These are phyloP conservation scores for Ciborinia camelliae DNA, from an alignment of 2,329 filamentous ascomycete genomes.

Conservation along the genomic window DNA sequence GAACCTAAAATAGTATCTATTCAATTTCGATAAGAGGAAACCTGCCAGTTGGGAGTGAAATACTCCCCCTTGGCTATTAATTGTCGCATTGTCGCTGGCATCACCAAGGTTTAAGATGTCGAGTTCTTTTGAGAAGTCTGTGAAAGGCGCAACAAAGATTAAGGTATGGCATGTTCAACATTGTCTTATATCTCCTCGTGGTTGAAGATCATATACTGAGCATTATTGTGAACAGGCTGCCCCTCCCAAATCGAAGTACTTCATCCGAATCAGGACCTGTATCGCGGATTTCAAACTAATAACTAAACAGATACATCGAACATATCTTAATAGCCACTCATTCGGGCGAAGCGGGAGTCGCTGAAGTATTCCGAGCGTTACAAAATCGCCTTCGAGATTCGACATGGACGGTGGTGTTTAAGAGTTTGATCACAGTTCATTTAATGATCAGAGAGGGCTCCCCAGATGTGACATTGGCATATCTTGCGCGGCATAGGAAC, in stretches of 20 bases:
- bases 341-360: constrained; percentile 89
- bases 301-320: constrained; percentile 59
- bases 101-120: constrained; percentile 52
- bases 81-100: constrained; percentile 18
- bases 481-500: constrained; percentile 76
- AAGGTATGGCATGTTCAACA: constrained; percentile 58
- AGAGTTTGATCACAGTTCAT: constrained; percentile 91
- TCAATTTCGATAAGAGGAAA: constrained; percentile 8
- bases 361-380: constrained; percentile 89
- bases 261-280: background rate
- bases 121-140: constrained; percentile 95
- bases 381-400: constrained; percentile 88
- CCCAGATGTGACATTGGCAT: constrained; percentile 80
- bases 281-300: constrained; percentile 25
- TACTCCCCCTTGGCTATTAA: constrained; percentile 16
- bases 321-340: constrained; percentile 95
- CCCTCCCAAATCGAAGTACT: constrained; percentile 94
- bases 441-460: constrained; percentile 97
- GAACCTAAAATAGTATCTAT: constrained; percentile 1
- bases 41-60: constrained; percentile 15
- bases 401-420: constrained; percentile 99
- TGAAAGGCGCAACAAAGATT: constrained; percentile 97
- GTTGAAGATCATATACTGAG: constrained; percentile 20
- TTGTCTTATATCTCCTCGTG: constrained; percentile 3
- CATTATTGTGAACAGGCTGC: constrained; percentile 60